Conservation (phyloP, 306 rosid species). For the Medicago arabica region DNA sequence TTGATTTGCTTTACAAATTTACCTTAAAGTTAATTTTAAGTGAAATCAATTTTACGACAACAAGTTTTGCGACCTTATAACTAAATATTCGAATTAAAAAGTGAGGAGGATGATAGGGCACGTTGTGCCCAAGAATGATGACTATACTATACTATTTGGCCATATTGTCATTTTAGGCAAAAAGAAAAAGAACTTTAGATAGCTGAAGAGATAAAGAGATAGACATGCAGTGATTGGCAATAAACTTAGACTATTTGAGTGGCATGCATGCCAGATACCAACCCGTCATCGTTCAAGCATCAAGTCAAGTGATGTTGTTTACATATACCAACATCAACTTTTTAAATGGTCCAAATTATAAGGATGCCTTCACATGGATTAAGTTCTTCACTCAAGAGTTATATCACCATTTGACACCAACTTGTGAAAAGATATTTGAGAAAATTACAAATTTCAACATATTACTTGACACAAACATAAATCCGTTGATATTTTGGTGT, state of each 20-base stretch:
- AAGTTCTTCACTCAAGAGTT: background rate
- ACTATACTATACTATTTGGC: conserved; percentile 3
- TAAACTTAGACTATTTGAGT: background rate
- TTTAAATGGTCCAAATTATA: conserved; percentile 9
- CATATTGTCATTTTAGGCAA: background rate
- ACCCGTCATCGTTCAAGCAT: conserved; percentile 22
- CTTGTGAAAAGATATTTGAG: background rate
- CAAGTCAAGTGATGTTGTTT: conserved; percentile 12
- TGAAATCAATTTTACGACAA: no score
- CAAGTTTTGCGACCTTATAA: background rate
- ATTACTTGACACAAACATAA: background rate
- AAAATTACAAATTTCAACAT: conserved; percentile 12
- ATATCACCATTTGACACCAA: background rate
- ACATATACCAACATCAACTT: conserved; percentile 21
- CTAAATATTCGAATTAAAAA: background rate
- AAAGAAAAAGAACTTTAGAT: conserved; percentile 14
- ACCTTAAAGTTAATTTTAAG: no score
- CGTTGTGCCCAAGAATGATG: background rate
- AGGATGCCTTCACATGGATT: conserved; percentile 11
- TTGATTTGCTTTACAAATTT: no score
- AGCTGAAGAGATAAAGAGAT: background rate
- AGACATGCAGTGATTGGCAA: conserved; percentile 18
- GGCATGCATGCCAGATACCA: background rate
- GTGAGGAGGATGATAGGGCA: conserved; percentile 2
- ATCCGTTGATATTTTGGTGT: no score